These are phyloP conservation scores for Mycocentrospora acerina DNA, from an alignment of 2,329 filamentous ascomycete genomes.

Conservation along the genomic window DNA sequence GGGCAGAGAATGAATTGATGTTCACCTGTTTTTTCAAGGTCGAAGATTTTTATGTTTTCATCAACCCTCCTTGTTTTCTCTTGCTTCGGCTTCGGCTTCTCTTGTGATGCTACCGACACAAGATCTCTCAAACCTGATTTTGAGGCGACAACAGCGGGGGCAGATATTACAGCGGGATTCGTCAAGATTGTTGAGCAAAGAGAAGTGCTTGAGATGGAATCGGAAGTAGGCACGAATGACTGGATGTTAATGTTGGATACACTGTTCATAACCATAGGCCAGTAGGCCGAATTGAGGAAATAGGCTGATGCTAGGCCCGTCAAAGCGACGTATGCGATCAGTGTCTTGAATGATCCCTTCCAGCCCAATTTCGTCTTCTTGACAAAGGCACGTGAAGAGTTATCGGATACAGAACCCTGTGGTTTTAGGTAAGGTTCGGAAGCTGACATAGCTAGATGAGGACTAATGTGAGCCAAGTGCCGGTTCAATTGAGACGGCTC, in stretches of 20 bases:
- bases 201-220: constrained; percentile 3
- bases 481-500: constrained; percentile 41
- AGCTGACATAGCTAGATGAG: constrained; percentile 15
- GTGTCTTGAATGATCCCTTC: constrained; percentile 2
- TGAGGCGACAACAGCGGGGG: constrained; percentile 1
- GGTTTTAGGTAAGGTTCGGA: constrained; percentile 2
- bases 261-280: constrained; percentile 13
- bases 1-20: constrained; percentile 56
- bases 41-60: constrained; percentile 47
- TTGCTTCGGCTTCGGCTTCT: constrained; percentile 6
- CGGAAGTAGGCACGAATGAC: constrained; percentile 5
- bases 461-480: constrained; percentile 38
- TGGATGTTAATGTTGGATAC: constrained; percentile 4
- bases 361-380: constrained; percentile 12
- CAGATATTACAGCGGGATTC: constrained; percentile 1
- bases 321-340: constrained; percentile 15
- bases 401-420: constrained; percentile 4
- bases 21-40: constrained; percentile 57
- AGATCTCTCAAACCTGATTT: constrained; percentile 16
- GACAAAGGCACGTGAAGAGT: constrained; percentile 5
- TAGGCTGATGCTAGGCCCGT: constrained; percentile 18
- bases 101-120: constrained; percentile 13
- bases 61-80: constrained; percentile 13
- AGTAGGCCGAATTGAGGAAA: constrained; percentile 14
- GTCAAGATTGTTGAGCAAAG: constrained; percentile 1